Percentiles rank a stretch among this genome's conserved stretches.
Evolutionary conservation across 2,329 filamentous ascomycete genomes (phyloP).

Genomic region (Celoporthe dispersa): DNA sequence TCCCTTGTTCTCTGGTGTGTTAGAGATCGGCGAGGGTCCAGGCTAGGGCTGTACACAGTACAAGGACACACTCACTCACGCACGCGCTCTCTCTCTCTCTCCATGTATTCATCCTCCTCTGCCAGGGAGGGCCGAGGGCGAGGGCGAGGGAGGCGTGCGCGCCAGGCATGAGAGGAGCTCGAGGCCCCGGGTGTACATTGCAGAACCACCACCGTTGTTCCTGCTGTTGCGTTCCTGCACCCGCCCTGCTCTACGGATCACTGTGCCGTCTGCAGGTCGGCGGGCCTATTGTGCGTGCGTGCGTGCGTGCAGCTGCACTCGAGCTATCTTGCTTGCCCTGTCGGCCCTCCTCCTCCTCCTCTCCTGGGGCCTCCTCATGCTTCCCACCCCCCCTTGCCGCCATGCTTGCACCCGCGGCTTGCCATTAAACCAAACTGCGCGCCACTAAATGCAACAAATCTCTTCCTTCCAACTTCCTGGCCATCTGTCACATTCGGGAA

Average conservation of each 20-base stretch:
- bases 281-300: slow-evolving; percentile 11
- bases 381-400: slow-evolving; percentile 5
- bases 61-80: too few species aligned
- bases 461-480: slow-evolving; percentile 17
- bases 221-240: background rate
- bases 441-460: slow-evolving; percentile 27
- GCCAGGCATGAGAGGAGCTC: background rate
- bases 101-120: background rate
- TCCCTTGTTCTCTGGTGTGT: background rate
- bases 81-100: too few species aligned
- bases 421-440: slow-evolving; percentile 25
- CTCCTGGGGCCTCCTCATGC: background rate
- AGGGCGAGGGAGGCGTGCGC: background rate
- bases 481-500: slow-evolving; percentile 21
- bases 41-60: background rate
- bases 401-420: slow-evolving; percentile 13
- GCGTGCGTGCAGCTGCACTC: background rate
- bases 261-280: slow-evolving; percentile 14
- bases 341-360: background rate
- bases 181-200: background rate
- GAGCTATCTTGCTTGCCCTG: background rate
- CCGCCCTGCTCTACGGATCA: background rate
- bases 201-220: background rate
- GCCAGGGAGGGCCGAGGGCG: background rate
- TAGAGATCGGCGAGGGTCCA: background rate